These are phyloP conservation scores for Salvia sclarea DNA, from an alignment of 305 asterid species.

Conservation along the genomic window DNA sequence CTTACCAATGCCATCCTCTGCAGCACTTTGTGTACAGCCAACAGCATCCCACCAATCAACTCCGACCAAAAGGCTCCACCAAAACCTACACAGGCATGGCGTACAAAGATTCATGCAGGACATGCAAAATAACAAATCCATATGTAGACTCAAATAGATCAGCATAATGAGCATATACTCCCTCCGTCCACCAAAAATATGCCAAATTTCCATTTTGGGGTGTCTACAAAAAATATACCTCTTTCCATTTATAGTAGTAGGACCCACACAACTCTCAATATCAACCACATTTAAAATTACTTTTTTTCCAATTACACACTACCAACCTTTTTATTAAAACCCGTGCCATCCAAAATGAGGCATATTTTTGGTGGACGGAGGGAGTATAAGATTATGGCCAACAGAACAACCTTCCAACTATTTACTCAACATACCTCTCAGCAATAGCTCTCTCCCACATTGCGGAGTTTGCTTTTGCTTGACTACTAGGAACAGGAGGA, in stretches of 20 bases:
- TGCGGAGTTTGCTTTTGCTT: slow-evolving; percentile 80
- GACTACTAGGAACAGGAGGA: slow-evolving; percentile 77
- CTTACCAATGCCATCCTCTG: slow-evolving; percentile 98
- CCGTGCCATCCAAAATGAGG: too few species aligned
- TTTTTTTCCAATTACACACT: too few species aligned
- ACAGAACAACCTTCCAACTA: slow-evolving; percentile 20
- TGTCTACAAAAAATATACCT: too few species aligned
- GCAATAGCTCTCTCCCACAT: slow-evolving; percentile 99
- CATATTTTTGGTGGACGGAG: too few species aligned
- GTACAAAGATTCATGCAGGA: slow-evolving; percentile 20
- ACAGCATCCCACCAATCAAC: slow-evolving; percentile 99
- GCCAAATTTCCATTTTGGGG: too few species aligned
- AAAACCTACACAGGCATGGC: slow-evolving; percentile 60
- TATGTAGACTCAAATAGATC: slow-evolving; percentile 16
- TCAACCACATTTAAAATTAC: too few species aligned
- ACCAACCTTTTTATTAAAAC: too few species aligned
- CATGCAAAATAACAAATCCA: slow-evolving; percentile 18
- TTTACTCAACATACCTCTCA: slow-evolving; percentile 66
- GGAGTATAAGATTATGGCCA: slow-evolving; percentile 26
- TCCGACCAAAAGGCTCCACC: slow-evolving; percentile 99
- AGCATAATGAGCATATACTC: too few species aligned
- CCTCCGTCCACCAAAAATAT: too few species aligned
- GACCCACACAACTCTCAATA: too few species aligned
- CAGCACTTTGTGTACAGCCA: slow-evolving; percentile 99
- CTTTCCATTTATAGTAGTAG: too few species aligned